Base-by-base conservation (phyloP, 345 rosid species). In the Capsella bursapastoris region DNA sequence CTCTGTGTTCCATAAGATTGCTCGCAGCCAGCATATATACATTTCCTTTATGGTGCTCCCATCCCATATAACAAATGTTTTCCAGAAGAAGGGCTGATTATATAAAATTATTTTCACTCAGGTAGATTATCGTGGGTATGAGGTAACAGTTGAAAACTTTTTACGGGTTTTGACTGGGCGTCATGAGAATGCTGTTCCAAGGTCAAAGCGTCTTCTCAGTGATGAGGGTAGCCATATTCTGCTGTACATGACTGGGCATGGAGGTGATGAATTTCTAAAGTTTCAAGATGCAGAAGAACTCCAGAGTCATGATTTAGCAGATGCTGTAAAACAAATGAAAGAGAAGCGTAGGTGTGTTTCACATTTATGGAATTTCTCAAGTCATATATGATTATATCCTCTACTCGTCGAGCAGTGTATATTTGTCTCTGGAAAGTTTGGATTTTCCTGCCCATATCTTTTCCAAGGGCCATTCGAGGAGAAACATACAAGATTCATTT, bases 71-170 rank as follows among this genome's bases (percentile, higher is more conserved):
- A 4, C 43, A 63, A 2, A 31, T 41, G 31, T 51, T 38, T n/a
- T 51, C 4, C 40, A 6, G 40, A 3, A 40, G 10, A 10, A 45
- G n/a, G 38, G 57, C 78, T 85, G 81, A 80, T 84, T 70, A 56
- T 64, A 14, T 61, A 32, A 18, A 66, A 64, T 68, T 71, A 45
- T 68, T 50, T 82, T 75, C 38, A 51, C 79, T 71, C 89, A 95
- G 99, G 99, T 92, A 47, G 99, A 95, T 77, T 92, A 92, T 79
- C 87, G 99, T 64, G 97, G 99, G 63, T 95, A 90, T 84, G 99
- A 95, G 85, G 99, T 95, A 57, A 95, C 91, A 1, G 94, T 87
- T 60, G 98, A 95, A 78, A 92, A 90, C 49, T 92, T 95, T 65
- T 72, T 95, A 68, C 95, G 98, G 50, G 91, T 95, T 77, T 83